Evolutionary conservation across 352 stramenopile species (phyloP), one percentile per base, ranked within the genome.

Genomic region (Phytophthora citricola): DNA sequence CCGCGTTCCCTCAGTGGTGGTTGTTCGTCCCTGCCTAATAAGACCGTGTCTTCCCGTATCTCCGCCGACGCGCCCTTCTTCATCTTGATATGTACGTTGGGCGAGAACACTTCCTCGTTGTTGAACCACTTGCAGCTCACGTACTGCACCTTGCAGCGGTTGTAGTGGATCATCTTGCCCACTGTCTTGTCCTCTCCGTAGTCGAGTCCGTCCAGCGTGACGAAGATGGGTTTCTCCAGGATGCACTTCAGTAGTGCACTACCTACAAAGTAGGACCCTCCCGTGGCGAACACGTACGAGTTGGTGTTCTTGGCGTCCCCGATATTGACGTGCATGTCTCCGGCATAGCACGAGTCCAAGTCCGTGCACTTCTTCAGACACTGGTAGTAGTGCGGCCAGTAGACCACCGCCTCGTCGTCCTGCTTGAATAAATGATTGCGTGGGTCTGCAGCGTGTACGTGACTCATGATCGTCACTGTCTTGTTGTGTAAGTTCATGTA

Each of bases 101-200:
- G 79, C 36, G 76, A 89, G 60, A 88, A 91, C 49, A 92, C 77
- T 56, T 92, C 84, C 48, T 88, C 80, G 66, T 92, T 92, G 69
- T 92, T 92, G 69, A 92, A 91, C 84, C 84, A 92, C 73, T 92
- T 92, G 77, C 84, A 92, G 71, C 82, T 92, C 63, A 92, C 82
- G 64, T 90, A 90, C 75, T 92, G 78, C 31, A 89, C 84, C 26
- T 82, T 66, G 63, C 84, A 92, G 38, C 75, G 81, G 65, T 91
- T 92, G 69, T 84, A 92, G 66, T 91, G 83, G 69, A 92, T 84
- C 84, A 92, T 92, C 71, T 92, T 92, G 52, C 84, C 84, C 44
- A 92, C 73, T 8, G 77, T 92, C 69, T 92, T 92, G 71, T 92
- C 84, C 46, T 92, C 84, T 24, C 84, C 84, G 56, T 77, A 90